Conservation (phyloP, 257 asterid species). For the Scutellaria galericulata region DNA sequence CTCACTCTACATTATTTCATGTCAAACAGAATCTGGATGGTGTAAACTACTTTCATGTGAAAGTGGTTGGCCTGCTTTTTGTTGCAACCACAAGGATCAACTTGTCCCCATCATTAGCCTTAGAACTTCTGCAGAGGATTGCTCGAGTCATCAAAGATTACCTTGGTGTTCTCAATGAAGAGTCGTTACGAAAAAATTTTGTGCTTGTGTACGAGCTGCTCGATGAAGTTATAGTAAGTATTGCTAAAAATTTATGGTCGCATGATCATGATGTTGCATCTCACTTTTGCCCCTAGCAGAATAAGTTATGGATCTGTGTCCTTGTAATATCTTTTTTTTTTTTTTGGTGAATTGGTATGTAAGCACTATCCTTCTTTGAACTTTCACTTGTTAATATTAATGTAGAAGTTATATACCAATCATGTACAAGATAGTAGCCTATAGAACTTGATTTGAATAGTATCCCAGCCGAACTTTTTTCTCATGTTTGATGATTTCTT, state of each 20-base stretch:
- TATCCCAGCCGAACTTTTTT: conserved; percentile 13
- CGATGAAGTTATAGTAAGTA: conserved; percentile 96
- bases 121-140: conserved; percentile 98
- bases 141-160: conserved; percentile 97
- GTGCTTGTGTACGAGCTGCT: conserved; percentile 97
- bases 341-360: conserved; percentile 10
- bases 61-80: conserved; percentile 92
- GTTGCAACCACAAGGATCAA: conserved; percentile 93
- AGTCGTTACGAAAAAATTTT: conserved; percentile 89
- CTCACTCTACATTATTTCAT: conserved; percentile 37
- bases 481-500: conserved; percentile 22
- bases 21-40: conserved; percentile 83
- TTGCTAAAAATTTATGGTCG: background rate
- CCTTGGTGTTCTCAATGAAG: conserved; percentile 95
- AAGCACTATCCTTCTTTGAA: conserved; percentile 11
- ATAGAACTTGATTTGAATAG: conserved; percentile 16
- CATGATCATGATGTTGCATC: conserved; percentile 22
- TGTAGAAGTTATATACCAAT: conserved; percentile 13
- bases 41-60: conserved; percentile 96
- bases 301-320: background rate
- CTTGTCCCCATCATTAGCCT: conserved; percentile 86
- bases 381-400: background rate
- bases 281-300: conserved; percentile 8
- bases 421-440: conserved; percentile 15
- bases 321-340: conserved; percentile 5